A percentile compares a stretch with the other conserved stretches of the same genome.
These are phyloP conservation scores for Thamnidium elegans DNA, from an alignment of 192 early-diverging fungal genomes.

Conservation along the genomic window DNA sequence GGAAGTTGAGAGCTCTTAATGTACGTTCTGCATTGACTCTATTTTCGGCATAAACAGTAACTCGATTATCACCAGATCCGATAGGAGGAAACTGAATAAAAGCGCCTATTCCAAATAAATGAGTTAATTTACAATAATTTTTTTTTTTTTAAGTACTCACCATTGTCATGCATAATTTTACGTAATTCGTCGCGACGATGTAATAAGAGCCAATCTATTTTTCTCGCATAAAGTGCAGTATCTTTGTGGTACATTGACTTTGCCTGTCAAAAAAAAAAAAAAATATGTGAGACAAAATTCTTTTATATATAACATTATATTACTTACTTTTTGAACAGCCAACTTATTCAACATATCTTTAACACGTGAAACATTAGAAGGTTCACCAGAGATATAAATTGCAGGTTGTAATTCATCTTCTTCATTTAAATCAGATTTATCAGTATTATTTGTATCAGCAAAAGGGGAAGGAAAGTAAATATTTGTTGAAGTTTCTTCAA, in stretches of 20 bases:
- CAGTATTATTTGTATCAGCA: slow-evolving; percentile 31
- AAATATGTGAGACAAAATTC: slow-evolving; percentile 11
- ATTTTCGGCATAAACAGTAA: slow-evolving; percentile 66
- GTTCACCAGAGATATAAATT: slow-evolving; percentile 67
- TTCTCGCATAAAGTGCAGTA: slow-evolving; percentile 50
- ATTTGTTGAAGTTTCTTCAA: slow-evolving; percentile 66
- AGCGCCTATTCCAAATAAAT: slow-evolving; percentile 28
- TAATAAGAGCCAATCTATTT: slow-evolving; percentile 77
- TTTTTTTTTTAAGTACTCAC: slow-evolving; percentile 29
- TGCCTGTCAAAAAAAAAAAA: slow-evolving; percentile 31
- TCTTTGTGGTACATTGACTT: slow-evolving; percentile 43
- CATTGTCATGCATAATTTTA: slow-evolving; percentile 79
- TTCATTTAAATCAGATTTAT: background rate
- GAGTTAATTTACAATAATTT: slow-evolving; percentile 5
- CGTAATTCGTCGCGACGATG: slow-evolving; percentile 59
- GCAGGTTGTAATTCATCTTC: slow-evolving; percentile 24
- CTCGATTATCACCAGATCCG: slow-evolving; percentile 47
- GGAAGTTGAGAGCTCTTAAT: slow-evolving; percentile 62
- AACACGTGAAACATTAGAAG: slow-evolving; percentile 48
- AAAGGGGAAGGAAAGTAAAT: slow-evolving; percentile 73
- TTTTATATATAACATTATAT: background rate
- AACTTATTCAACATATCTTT: slow-evolving; percentile 49
- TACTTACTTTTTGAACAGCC: slow-evolving; percentile 43
- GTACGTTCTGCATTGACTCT: slow-evolving; percentile 70
- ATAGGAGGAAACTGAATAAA: slow-evolving; percentile 60